Conservation (phyloP, 2,329 filamentous ascomycete species). For the Penicillium italicum region DNA sequence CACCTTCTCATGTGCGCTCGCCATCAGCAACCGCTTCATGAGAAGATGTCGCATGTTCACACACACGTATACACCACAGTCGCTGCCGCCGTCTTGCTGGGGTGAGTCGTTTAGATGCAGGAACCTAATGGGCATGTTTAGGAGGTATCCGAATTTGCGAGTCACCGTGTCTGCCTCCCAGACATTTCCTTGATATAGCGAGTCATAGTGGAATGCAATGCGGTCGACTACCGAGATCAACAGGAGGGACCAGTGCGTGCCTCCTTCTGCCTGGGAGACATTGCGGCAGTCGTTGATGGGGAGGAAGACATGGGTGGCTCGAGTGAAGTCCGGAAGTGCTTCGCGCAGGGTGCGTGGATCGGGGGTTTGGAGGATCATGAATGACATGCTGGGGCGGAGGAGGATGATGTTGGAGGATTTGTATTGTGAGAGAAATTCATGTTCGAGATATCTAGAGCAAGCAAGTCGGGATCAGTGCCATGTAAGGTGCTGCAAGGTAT, state of each 20-base stretch:
- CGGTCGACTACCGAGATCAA: constrained; percentile 85
- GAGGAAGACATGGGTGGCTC: constrained; percentile 87
- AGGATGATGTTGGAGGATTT: constrained; percentile 83
- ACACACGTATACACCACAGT: constrained; percentile 96
- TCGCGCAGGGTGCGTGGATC: constrained; percentile 57
- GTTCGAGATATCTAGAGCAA: constrained; percentile 68
- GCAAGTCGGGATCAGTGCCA: constrained; percentile 8
- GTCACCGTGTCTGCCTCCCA: constrained; percentile 68
- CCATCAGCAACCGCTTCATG: constrained; percentile 73
- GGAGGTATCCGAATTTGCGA: constrained; percentile 64
- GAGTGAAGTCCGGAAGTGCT: constrained; percentile 75
- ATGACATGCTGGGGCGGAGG: constrained; percentile 87
- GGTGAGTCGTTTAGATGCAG: constrained; percentile 80
- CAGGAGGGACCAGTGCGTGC: constrained; percentile 90
- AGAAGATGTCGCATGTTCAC: constrained; percentile 93
- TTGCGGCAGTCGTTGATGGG: constrained; percentile 88
- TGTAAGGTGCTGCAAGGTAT: background rate
- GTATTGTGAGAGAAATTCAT: constrained; percentile 75
- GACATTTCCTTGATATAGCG: constrained; percentile 70
- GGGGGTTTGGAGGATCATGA: constrained; percentile 75
- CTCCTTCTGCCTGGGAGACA: constrained; percentile 74
- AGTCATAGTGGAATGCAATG: constrained; percentile 96
- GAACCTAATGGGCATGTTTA: constrained; percentile 66
- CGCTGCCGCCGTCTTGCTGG: constrained; percentile 85
- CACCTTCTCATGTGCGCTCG: constrained; percentile 78